Conservation (phyloP, 495 filamentous ascomycete genomes). For the Annulohypoxylon nitens region DNA sequence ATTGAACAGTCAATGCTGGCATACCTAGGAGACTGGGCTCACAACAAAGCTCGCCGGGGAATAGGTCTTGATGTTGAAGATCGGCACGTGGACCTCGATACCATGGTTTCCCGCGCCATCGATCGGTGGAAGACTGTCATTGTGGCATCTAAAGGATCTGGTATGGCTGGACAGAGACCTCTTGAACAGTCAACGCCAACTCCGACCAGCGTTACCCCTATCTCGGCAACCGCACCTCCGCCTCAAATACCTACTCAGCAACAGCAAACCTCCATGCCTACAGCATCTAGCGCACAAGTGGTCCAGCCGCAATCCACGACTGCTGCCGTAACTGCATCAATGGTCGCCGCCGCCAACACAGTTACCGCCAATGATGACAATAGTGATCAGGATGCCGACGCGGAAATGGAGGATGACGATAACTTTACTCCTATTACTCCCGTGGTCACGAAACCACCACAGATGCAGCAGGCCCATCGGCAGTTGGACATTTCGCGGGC, state of each 20-base stretch:
- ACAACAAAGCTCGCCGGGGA: constrained; percentile 37
- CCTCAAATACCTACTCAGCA: constrained; percentile 20
- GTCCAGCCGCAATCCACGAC: constrained; percentile 27
- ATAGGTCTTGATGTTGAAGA: constrained; percentile 60
- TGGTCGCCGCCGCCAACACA: constrained; percentile 26
- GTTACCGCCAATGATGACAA: constrained; percentile 51
- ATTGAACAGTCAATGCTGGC: constrained; percentile 60
- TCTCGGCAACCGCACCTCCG: constrained; percentile 17
- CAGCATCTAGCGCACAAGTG: constrained; percentile 21
- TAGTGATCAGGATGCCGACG: constrained; percentile 58
- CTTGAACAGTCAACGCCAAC: constrained; percentile 46
- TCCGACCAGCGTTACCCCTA: constrained; percentile 34
- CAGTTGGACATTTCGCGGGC: constrained; percentile 50
- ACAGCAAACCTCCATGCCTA: constrained; percentile 37
- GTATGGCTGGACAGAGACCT: constrained; percentile 54
- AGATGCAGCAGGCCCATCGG: constrained; percentile 34
- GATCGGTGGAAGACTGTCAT: constrained; percentile 67
- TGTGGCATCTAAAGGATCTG: constrained; percentile 53
- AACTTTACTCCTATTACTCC: constrained; percentile 50
- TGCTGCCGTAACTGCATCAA: constrained; percentile 19
- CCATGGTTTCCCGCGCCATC: constrained; percentile 61
- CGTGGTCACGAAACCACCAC: constrained; percentile 35
- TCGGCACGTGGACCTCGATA: constrained; percentile 60
- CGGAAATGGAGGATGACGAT: constrained; percentile 59
- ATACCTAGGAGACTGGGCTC: constrained; percentile 53